Base-by-base conservation (phyloP, 2,329 filamentous ascomycete species). In the Cladosporium sp. region DNA sequence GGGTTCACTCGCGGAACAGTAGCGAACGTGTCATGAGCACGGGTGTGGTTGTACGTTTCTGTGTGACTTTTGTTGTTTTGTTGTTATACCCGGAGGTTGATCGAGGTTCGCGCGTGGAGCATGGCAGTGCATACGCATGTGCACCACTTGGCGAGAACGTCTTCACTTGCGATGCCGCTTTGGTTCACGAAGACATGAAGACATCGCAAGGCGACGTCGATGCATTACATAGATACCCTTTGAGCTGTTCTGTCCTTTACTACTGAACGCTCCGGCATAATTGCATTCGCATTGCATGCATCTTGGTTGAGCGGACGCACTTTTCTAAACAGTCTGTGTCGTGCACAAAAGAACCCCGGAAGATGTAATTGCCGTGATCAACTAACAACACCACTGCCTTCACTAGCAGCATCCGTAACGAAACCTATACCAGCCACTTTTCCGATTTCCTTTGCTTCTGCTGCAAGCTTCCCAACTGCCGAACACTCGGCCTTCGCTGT, bases 1-100 rank as follows among this genome's bases (percentile, higher is more conserved):
- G 14, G 73, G 72, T 2, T 64, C 56, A 28, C 66, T 76, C 65
- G 63, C 58, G 48, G 70, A 74, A 49, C 49, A 63, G 32, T 67
- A 64, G 65, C 5, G 57, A 63, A 23, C 14, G 32, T 5, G 8
- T 6, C 18, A 21, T 21, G n/a, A 16, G 26, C 14, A 56, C 8
- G 53, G 10, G 2, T 23, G 8, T 13, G 30, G 30, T 32, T 32
- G 16, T 8, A 56, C 30, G 23, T 1, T 56, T 13, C 13, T 23
- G 18, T 56, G 26, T 18, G 4, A 28, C 6, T 56, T 56, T 32
- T 34, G 16, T n/a, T 54, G 5, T 1, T 32, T n/a, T 30, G 16
- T 49, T 14, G 25, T 30, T 53, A 53, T 53, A 53, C 49, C 49
- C 25, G 14, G 26, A 53, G 49, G 16, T 28, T 28, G 16, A 25